Conservation (phyloP, 768 basidiomycete genomes). For the Gyrodon lividus region DNA sequence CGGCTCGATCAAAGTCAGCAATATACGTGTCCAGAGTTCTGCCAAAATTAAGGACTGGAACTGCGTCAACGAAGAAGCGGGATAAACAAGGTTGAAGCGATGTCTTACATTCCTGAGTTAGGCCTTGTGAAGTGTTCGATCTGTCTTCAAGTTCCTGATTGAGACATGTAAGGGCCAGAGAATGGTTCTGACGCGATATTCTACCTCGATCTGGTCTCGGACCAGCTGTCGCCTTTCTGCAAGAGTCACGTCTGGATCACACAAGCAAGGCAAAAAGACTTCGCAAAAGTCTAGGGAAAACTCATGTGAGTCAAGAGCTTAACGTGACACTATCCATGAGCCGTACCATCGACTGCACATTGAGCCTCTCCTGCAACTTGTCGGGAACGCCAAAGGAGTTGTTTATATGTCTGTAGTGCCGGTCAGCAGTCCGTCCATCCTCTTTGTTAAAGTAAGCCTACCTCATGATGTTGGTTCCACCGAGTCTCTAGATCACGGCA, state of each 20-base stretch:
- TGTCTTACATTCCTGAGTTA: slow-evolving; percentile 19
- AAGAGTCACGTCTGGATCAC: background rate
- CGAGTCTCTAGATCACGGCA: slow-evolving; percentile 11
- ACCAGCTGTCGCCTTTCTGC: slow-evolving; percentile 16
- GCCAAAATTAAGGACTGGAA: slow-evolving; percentile 16
- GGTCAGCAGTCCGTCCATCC: background rate
- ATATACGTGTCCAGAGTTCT: slow-evolving; percentile 16
- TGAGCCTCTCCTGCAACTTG: slow-evolving; percentile 21
- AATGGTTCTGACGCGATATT: background rate
- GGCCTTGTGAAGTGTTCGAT: slow-evolving; percentile 17
- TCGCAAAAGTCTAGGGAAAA: slow-evolving; percentile 15
- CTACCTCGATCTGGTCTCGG: slow-evolving; percentile 16
- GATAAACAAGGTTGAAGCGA: background rate
- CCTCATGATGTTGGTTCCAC: slow-evolving; percentile 17
- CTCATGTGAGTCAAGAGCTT: background rate
- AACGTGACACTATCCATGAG: background rate
- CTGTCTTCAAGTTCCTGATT: slow-evolving; percentile 12
- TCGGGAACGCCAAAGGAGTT: slow-evolving; percentile 20
- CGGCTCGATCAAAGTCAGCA: slow-evolving; percentile 8
- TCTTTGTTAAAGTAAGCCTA: background rate
- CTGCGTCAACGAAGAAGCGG: background rate
- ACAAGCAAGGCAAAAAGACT: slow-evolving; percentile 15
- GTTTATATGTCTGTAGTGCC: slow-evolving; percentile 10
- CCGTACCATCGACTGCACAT: slow-evolving; percentile 14
- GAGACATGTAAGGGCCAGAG: slow-evolving; percentile 1